Evolutionary conservation across 1,284 basidiomycete genomes (phyloP), one percentile per base, ranked within the genome.

Genomic region (Pseudozyma tsukubaensis): DNA sequence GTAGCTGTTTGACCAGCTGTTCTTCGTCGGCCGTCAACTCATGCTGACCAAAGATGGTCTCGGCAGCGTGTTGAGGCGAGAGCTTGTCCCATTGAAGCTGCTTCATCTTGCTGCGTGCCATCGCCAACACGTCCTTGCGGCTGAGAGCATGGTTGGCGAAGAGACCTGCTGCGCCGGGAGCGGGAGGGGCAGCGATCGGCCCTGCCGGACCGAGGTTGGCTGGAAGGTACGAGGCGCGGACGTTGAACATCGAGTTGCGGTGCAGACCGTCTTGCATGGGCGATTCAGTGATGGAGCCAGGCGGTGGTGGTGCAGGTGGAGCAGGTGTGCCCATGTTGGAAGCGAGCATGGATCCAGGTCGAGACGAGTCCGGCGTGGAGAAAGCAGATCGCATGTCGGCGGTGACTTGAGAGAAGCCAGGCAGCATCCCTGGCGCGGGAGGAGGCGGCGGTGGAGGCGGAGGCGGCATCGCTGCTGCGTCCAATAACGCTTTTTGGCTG

Each of bases 71-170:
- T 47, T 83, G 80, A 3, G 83, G 76, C 24, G 79, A 77, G 9
- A 84, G 77, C 84, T 98, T 99, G 85, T 99, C 96, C 96, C 97
- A 99, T 83, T 99, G 96, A 50, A 99, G 87, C 85, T 98, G 94
- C 86, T 98, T 98, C 92, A 98, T 95, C 87, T 94, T 94, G 53
- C 90, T 91, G 66, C 89, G 90, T 1, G 95, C 93, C 51, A 92
- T 91, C 55, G 94, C 89, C 1, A 90, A 87, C 77, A 97, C 89
- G 80, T 94, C 93, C 85, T 98, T 97, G 54, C 94, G 78, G 35
- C 58, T 76, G 14, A 77, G 57, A 34, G 71, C 65, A 29, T 71
- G 66, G n/a, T 67, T 59, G 42, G 62, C 72, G 24, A 81, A 75
- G 14, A 75, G 40, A 3, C 68, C 68, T 50, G 97, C 87, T 92